Evolutionary conservation across 805 yeast genomes (phyloP).

Genomic region (Lachancea meyersii): DNA sequence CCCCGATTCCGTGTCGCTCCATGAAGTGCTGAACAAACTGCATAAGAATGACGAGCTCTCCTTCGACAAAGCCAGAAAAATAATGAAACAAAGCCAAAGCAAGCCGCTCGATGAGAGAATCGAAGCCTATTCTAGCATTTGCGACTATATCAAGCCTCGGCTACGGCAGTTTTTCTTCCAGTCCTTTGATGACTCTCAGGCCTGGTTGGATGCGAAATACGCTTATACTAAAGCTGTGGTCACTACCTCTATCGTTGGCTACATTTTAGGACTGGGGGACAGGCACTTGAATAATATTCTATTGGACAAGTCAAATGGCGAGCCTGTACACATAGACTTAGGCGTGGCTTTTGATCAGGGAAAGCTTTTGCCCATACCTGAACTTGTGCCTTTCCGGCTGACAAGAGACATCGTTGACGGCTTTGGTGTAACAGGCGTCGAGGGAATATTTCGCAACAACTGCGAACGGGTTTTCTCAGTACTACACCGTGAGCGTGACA

Average conservation of each 20-base stretch:
- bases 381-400: constrained; percentile 85
- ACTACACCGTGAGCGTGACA: constrained; percentile 56
- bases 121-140: constrained; percentile 42
- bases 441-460: constrained; percentile 67
- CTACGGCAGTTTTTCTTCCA: constrained; percentile 65
- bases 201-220: constrained; percentile 65
- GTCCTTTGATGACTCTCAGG: constrained; percentile 56
- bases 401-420: constrained; percentile 91
- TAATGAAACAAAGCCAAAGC: constrained; percentile 55
- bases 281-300: constrained; percentile 88
- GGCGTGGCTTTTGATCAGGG: constrained; percentile 98
- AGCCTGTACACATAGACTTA: constrained; percentile 90
- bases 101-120: constrained; percentile 40
- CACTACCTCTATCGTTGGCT: constrained; percentile 78
- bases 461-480: constrained; percentile 71
- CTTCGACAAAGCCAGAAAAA: constrained; percentile 52
- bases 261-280: constrained; percentile 89
- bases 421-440: constrained; percentile 78
- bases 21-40: constrained; percentile 58
- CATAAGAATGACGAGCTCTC: constrained; percentile 51
- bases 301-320: constrained; percentile 76
- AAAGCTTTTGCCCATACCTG: constrained; percentile 75
- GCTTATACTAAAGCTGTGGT: constrained; percentile 75
- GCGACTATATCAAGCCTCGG: constrained; percentile 53
- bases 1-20: constrained; percentile 61